phyloP scores from a whole-genome alignment of 768 basidiomycete genomes.

The Fomitopsis serialis region DNA sequence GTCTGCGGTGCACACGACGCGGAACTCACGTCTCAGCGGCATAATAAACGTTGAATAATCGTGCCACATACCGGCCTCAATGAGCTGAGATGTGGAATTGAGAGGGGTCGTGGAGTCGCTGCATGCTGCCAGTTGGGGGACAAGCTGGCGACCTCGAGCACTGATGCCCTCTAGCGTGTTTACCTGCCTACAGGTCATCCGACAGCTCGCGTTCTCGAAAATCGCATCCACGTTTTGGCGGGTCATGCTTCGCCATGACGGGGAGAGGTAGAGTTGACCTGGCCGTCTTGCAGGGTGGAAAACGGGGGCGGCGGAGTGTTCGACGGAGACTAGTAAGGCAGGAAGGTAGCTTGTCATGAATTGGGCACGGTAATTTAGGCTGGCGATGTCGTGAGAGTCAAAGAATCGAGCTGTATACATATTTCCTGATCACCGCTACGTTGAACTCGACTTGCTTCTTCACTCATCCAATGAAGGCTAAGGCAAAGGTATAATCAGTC shows the following conservation, averaged over 20 bases:
- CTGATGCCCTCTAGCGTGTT: no score
- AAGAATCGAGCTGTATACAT: slow-evolving; percentile 86
- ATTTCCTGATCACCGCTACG: slow-evolving; percentile 80
- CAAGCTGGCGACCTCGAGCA: background rate
- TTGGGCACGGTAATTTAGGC: no score
- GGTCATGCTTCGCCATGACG: no score
- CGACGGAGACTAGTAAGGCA: no score
- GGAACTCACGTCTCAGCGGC: background rate
- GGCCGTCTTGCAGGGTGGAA: no score
- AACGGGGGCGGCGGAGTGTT: no score
- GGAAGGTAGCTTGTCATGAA: no score
- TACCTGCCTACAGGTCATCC: no score
- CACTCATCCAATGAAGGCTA: slow-evolving; percentile 95
- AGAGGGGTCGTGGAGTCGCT: slow-evolving; percentile 20
- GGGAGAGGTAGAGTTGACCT: no score
- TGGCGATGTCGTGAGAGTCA: no score
- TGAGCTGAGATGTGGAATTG: slow-evolving; percentile 68
- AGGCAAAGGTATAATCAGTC: background rate
- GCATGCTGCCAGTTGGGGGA: slow-evolving; percentile 7
- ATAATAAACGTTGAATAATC: background rate
- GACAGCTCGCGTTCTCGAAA: no score
- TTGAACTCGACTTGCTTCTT: slow-evolving; percentile 80
- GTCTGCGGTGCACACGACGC: slow-evolving; percentile 32
- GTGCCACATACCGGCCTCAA: slow-evolving; percentile 56
- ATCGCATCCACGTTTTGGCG: no score